phyloP scores from a whole-genome alignment of 208 protist species.

The Trypanosoma theileri region DNA sequence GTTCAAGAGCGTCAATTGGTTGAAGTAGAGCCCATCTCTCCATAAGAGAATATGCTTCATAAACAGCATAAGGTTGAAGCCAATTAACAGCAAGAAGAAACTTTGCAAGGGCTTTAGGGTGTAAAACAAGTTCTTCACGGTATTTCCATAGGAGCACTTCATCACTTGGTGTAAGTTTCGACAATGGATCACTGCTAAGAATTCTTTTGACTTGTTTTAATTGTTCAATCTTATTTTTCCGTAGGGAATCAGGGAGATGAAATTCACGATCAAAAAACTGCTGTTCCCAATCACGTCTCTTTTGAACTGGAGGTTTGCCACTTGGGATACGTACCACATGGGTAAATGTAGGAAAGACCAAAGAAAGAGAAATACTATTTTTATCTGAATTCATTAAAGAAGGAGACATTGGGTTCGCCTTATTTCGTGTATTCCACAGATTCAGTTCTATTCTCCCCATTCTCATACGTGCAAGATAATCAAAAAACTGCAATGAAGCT shows the following conservation, averaged over 20 bases:
- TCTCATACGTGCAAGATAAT: constrained; percentile 45
- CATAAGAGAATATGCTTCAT: constrained; percentile 55
- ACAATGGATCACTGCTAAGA: constrained; percentile 60
- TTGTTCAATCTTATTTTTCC: constrained; percentile 51
- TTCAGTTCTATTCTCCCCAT: constrained; percentile 31
- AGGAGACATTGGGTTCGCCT: constrained; percentile 43
- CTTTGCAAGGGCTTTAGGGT: constrained; percentile 70
- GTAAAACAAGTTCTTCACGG: constrained; percentile 44
- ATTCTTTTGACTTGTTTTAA: constrained; percentile 57
- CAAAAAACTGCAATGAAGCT: constrained; percentile 52
- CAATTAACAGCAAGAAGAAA: constrained; percentile 75
- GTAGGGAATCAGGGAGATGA: constrained; percentile 28
- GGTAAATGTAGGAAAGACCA: constrained; percentile 49
- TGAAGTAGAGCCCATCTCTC: constrained; percentile 44
- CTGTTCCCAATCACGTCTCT: constrained; percentile 26
- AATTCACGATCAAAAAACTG: constrained; percentile 24
- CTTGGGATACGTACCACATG: constrained; percentile 57
- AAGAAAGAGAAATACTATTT: constrained; percentile 30
- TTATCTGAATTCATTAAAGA: constrained; percentile 39
- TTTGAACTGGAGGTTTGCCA: constrained; percentile 35
- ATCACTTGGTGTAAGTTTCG: constrained; percentile 51
- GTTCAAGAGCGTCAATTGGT: constrained; percentile 74
- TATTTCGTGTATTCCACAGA: constrained; percentile 42
- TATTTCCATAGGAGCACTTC: constrained; percentile 75
- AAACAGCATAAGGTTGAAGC: constrained; percentile 62